Evolutionary conservation across 768 basidiomycete genomes (phyloP).

Genomic region (Podaxis mareebaensis): DNA sequence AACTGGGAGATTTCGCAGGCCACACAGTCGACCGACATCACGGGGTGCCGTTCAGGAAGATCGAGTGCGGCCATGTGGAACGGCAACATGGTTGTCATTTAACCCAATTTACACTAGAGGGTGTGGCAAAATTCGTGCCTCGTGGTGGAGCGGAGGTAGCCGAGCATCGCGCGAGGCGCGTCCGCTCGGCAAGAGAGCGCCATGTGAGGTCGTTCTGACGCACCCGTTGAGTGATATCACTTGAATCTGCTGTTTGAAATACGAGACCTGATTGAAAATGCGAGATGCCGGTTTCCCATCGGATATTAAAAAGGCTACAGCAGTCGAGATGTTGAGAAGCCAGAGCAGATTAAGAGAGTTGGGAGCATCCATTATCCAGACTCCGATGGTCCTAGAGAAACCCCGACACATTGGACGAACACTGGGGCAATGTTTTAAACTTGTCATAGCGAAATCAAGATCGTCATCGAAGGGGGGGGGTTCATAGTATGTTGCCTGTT

Average conservation of each 20-base stretch:
- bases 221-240: neutral
- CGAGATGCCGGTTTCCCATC: neutral
- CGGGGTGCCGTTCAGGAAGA: neutral
- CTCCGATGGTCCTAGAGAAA: too few species aligned
- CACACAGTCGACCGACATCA: neutral
- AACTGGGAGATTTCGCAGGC: constrained; percentile 1
- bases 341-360: too few species aligned
- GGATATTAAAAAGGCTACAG: too few species aligned
- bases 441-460: too few species aligned
- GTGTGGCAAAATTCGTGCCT: neutral
- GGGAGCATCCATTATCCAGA: too few species aligned
- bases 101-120: neutral
- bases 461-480: too few species aligned
- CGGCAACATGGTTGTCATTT: neutral
- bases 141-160: neutral
- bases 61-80: neutral
- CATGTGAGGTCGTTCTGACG: neutral
- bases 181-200: neutral
- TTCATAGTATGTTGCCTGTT: too few species aligned
- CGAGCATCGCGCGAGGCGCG: neutral
- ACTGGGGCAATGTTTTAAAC: too few species aligned
- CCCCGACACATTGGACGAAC: too few species aligned
- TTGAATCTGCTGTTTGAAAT: neutral
- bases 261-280: neutral
- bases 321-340: too few species aligned